Base-by-base conservation (phyloP, 2,329 filamentous ascomycete genomes). In the Botryotinia calthae region DNA sequence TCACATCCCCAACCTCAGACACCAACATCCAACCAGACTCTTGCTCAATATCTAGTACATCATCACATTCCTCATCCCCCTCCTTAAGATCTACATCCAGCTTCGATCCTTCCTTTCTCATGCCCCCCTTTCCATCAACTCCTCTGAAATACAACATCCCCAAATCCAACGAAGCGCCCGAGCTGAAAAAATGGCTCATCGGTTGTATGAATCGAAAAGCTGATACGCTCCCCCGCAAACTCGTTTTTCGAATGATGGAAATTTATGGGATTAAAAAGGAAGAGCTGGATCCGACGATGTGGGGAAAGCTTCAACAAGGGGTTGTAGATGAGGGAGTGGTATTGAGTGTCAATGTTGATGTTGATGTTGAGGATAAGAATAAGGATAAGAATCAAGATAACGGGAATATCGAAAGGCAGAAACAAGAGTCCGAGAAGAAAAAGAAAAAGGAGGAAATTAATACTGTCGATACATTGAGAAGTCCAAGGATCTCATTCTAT, bases 1-100 rank as follows among this genome's bases (percentile, higher is more conserved):
- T 79, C 58, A 79, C 77, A 25, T 75, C 76, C 37, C 77, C 77
- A 18, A 79, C 77, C 20, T 72, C 76, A 59, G 76, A 77, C 20
- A 72, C 74, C 16, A 71, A 74, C 31, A 63, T 40, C n/a, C 48
- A 65, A 34, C 25, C 40, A 72, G 66, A 54, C 37, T 59, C 31
- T 68, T 51, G 28, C 28, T 34, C 54, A 62, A 66, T 18, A 48
- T 66, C 44, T 58, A 70, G 18, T 62, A 58, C 51, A 56, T 67
- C 48, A 18, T 67, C 40, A 37, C 40, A 56, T 56, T 8, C n/a
- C 20, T 58, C 63, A 48, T 40, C n/a, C 7, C 51, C 16, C 16
- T 63, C 66, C 31, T 65, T 64, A 8, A 34, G 44, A 67, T 56
- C 56, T 56, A 72, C 58, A 31, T 48, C 64, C 42, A 69, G 58